Base-by-base conservation (phyloP, 139 green algal species). In the Chlorella sp. region DNA sequence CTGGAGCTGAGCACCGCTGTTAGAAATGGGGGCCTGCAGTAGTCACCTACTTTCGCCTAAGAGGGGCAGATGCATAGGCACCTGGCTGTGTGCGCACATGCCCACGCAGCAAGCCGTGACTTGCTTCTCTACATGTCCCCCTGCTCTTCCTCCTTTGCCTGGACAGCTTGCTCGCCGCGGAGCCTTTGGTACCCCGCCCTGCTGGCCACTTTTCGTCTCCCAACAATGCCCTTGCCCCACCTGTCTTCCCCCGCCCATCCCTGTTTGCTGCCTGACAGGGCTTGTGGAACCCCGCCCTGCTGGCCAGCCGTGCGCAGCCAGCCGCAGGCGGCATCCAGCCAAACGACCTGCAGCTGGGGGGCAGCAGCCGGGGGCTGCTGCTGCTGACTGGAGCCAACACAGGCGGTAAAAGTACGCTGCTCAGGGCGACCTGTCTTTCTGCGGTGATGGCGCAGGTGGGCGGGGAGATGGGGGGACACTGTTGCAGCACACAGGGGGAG, bases 321-420 rank as follows among this genome's bases (percentile, higher is more conserved):
- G 37, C 34, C 32, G 60, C 81, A 32, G 71, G 71, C 48, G 96
- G 81, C 95, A 89, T 92, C 40, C 79, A 91, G 40, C 90, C 95
- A 34, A 97, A 97, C 86, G 86, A 95, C 90, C 75, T 97, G 21
- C 22, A 24, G 2, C 91, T 97, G 53, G 96, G 94, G 14, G 84
- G 89, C 18, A 19, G 68, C 21, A 40, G 30, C 26, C 53, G 85
- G 22, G 88, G 57, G 73, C 87, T 90, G 32, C 80, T 98, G 91
- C 93, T 98, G 89, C 89, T 98, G 14, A 97, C 95, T 9, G 90
- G 95, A 1, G 89, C 93, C 26, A 96, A 96, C 88, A 94, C 94
- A 53, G 94, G 92, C 36, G 94, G 94, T 69, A 96, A 96, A 81
- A 88, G 32, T 81, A 95, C 94, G 21, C 88, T 96, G 40, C 90